Base-by-base conservation (phyloP, 306 rosid genomes). In the Geum urbanum region DNA sequence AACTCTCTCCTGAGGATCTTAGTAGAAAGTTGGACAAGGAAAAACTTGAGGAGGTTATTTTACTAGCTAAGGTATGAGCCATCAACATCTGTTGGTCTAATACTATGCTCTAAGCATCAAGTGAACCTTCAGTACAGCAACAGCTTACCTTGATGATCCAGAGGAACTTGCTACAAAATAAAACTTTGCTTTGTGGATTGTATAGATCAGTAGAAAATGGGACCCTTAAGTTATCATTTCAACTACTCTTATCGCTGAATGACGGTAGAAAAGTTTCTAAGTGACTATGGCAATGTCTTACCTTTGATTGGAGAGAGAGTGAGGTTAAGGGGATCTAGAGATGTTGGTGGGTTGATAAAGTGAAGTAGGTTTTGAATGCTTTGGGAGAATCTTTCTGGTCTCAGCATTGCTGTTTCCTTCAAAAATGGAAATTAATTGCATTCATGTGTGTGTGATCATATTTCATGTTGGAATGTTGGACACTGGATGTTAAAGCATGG, bases 1-100 rank as follows among this genome's bases (percentile, higher is more conserved):
- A 78, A 73, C 76, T 79, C 72, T 32, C 73, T 67, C 9, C 66
- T 18, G 76, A 81, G 74, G 77, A 49, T 49, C 46, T 37, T 3
- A 48, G 14, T 70, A 47, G 20, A 35, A 48, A 24, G 40, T 40
- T 27, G 32, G 32, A 32, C 27, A n/a, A 37, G 19, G 45, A 48
- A 24, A 66, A 48, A 66, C 9, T 0, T 5, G 11, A 67, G 35
- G 59, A 32, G 43, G 44, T 15, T 13, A 40, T 3, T 59, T 59
- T 15, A 59, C 20, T 19, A 20, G 6, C 19, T 32, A 32, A 32
- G 7, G 45, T 2, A 35, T 14, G 45, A 59, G 43, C 46, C 66
- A 24, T 61, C 66, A 61, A 4, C 27, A n/a, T 61, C 47, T 16
- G 48, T 5, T 61, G 66, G 27, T 48, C 41, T 47, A 14, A 19